phyloP scores from a whole-genome alignment of 805 yeast genomes.

The Teunomyces lycoperdinae region DNA sequence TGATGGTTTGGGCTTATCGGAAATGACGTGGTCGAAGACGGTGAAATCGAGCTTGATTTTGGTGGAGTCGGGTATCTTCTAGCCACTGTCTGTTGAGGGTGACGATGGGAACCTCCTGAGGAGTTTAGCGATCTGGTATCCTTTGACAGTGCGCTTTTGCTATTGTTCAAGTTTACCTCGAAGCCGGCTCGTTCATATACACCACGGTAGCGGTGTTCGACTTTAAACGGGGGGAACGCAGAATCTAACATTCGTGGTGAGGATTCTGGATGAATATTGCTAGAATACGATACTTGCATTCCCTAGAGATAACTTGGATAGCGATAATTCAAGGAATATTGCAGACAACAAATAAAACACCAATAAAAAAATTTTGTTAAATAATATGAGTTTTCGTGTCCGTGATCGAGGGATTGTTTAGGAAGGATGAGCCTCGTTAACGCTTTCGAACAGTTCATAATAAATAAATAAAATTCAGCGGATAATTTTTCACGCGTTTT shows the following conservation, averaged over 20 bases:
- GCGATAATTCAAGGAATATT: background rate
- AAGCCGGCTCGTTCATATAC: conserved; percentile 85
- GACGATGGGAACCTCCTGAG: background rate
- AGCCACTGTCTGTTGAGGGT: background rate
- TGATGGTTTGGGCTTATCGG: conserved; percentile 6
- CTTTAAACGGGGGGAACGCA: conserved; percentile 70
- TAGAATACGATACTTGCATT: conserved; percentile 22
- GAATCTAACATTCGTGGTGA: conserved; percentile 36
- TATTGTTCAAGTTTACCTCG: conserved; percentile 37
- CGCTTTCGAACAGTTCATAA: background rate
- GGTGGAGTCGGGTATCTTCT: conserved; percentile 9
- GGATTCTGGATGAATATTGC: conserved; percentile 14
- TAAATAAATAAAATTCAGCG: background rate
- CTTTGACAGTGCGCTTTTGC: conserved; percentile 4
- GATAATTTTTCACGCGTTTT: conserved; percentile 1
- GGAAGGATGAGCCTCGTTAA: conserved; percentile 3
- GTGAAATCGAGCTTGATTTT: conserved; percentile 9
- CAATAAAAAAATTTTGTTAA: background rate
- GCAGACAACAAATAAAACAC: background rate
- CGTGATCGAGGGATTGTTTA: background rate
- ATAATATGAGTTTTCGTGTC: background rate
- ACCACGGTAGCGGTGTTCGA: conserved; percentile 58
- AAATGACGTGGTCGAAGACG: conserved; percentile 8
- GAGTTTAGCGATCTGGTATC: conserved; percentile 10
- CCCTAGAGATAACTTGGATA: background rate